phyloP scores from a whole-genome alignment of 1,284 basidiomycete species.

The Naganishia albida region DNA sequence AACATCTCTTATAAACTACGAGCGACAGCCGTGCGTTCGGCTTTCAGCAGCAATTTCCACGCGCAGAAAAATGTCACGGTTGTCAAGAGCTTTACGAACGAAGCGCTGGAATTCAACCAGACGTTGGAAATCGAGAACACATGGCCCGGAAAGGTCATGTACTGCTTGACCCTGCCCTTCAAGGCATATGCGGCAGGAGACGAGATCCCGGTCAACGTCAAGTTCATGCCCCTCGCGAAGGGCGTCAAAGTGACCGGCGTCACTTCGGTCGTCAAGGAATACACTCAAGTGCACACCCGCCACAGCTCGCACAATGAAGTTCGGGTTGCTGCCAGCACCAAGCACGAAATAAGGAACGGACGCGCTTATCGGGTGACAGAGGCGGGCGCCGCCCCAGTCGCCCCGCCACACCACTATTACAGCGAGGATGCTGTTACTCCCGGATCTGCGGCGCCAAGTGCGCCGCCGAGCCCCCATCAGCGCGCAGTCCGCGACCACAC shows the following conservation, averaged over 20 bases:
- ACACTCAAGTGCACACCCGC: slow-evolving; percentile 63
- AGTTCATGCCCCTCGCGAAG: slow-evolving; percentile 82
- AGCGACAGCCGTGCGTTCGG: slow-evolving; percentile 73
- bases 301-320: slow-evolving; percentile 66
- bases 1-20: slow-evolving; percentile 82
- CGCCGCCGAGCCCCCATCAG: slow-evolving; percentile 31
- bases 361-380: slow-evolving; percentile 52
- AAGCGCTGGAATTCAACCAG: slow-evolving; percentile 91
- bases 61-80: slow-evolving; percentile 66
- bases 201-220: slow-evolving; percentile 73
- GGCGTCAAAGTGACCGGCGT: slow-evolving; percentile 73
- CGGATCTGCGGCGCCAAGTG: slow-evolving; percentile 28
- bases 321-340: slow-evolving; percentile 64
- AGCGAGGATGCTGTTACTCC: slow-evolving; percentile 17
- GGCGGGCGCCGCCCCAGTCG: slow-evolving; percentile 25
- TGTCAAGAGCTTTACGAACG: slow-evolving; percentile 70
- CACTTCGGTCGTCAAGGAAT: slow-evolving; percentile 71
- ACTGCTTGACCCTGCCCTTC: slow-evolving; percentile 63
- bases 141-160: slow-evolving; percentile 94
- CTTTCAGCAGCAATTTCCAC: slow-evolving; percentile 71
- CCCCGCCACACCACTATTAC: slow-evolving; percentile 31
- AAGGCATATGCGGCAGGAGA: slow-evolving; percentile 86
- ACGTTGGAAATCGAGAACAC: slow-evolving; percentile 90
- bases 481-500: slow-evolving; percentile 21
- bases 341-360: slow-evolving; percentile 71